Evolutionary conservation across 441 rosid species (phyloP), one percentile per base, ranked within the genome.

Genomic region (Pelargonium myrrhifolium): DNA sequence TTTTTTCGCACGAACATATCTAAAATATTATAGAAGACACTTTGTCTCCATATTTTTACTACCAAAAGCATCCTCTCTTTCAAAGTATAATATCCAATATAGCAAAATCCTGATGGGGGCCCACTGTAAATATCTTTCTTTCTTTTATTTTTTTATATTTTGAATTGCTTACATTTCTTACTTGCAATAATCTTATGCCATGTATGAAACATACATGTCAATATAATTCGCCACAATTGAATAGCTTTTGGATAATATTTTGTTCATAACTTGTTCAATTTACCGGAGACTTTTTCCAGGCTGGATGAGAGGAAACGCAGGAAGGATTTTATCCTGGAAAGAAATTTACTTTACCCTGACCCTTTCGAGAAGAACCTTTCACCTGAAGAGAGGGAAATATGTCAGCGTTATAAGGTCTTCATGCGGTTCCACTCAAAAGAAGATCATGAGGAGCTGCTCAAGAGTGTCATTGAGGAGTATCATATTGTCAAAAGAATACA

Each of bases 261-360:
- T 69, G 42, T 31, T 49, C 37, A 51, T 45, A 37, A 66, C 24
- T 60, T 9, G 11, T 64, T 64, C 18, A 14, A 64, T 65, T 69
- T 65, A 55, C 40, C 58, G 66, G 67, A 62, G 35, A 64, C 70
- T 74, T 51, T 83, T 72, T 61, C 43, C 86, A 91, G 99, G 87
- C 92, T 94, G 72, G 97, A 92, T 72, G 99, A 92, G 83, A 88
- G 99, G 86, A 89, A 92, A 74, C 88, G 89, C 15, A 83, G 94
- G 74, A 94, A 89, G 76, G 88, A 89, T 66, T 94, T 94, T 71
- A 80, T 89, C 75, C 74, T 92, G 73, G 98, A 92, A 72, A 86
- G 98, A 77, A 89, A 92, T 76, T 75, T 94, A 75, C 82, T 92
- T 74, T 81, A 84, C 74, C 82, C 88, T 22, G 86, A 89, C 69